Conservation (phyloP, 176 grass and related monocot genomes). For the Avena sativa region DNA sequence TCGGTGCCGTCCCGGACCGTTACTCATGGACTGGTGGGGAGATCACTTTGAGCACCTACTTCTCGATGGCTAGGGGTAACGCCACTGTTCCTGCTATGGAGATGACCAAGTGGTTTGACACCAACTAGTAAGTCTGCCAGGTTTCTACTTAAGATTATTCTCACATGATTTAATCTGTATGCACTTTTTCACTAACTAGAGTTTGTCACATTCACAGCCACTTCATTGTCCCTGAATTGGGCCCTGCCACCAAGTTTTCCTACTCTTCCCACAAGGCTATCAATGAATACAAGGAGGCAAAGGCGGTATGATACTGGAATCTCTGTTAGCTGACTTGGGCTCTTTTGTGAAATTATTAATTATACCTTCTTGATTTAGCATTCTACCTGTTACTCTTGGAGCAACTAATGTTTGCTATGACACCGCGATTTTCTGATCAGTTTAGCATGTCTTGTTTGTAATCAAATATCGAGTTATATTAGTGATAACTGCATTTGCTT, state of each 20-base stretch:
- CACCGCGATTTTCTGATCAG: neutral
- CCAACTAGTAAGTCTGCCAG: conserved; percentile 77
- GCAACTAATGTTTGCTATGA: neutral
- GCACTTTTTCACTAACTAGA: conserved; percentile 15
- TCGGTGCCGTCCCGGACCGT: conserved; percentile 81
- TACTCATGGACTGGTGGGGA: conserved; percentile 84
- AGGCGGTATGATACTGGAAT: conserved; percentile 61
- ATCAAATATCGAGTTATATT: conserved; percentile 6
- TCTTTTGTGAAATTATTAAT: neutral
- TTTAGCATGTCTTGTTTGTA: neutral
- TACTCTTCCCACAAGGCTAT: conserved; percentile 90
- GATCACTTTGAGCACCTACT: conserved; percentile 79
- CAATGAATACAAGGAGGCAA: conserved; percentile 87
- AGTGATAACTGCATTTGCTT: neutral
- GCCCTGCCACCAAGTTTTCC: conserved; percentile 78
- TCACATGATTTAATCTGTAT: neutral
- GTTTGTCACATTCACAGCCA: conserved; percentile 56
- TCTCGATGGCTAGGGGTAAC: conserved; percentile 97
- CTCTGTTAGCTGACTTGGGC: neutral
- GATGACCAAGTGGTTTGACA: conserved; percentile 99
- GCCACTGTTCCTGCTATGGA: conserved; percentile 96
- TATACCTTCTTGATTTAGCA: neutral
- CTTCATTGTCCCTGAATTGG: conserved; percentile 92
- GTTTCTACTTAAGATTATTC: neutral
- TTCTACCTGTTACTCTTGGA: conserved; percentile 13